phyloP scores from a whole-genome alignment of 106 monocot species.

The Dendrobium huoshanense region DNA sequence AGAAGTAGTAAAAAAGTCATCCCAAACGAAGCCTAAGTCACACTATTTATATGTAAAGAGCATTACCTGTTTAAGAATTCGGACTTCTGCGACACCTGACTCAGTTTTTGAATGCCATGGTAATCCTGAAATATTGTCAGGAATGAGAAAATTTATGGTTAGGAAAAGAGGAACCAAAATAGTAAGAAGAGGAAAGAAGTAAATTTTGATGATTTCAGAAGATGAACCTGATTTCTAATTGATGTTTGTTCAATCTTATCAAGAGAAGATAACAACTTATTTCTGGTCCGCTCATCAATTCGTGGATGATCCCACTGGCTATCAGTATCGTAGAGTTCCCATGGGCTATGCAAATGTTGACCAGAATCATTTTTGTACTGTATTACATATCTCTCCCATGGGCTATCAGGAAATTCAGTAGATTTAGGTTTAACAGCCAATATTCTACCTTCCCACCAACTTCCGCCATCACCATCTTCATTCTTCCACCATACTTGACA shows the following conservation, averaged over 20 bases:
- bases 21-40: too few relatives aligned
- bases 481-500: conserved; percentile 97
- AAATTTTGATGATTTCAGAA: neutral
- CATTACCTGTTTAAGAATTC: conserved; percentile 84
- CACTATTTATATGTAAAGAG: neutral
- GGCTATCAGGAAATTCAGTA: conserved; percentile 77
- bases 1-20: too few relatives aligned
- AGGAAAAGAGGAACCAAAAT: neutral
- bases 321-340: conserved; percentile 84
- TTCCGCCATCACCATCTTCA: conserved; percentile 64
- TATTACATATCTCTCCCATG: conserved; percentile 81
- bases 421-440: conserved; percentile 66
- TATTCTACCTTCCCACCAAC: conserved; percentile 91
- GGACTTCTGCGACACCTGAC: conserved; percentile 65
- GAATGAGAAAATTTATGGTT: neutral
- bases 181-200: neutral
- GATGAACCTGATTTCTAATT: conserved; percentile 33
- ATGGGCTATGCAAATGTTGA: conserved; percentile 79
- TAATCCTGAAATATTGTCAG: conserved; percentile 42
- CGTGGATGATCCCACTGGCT: conserved; percentile 72
- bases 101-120: conserved; percentile 70
- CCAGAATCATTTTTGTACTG: conserved; percentile 80
- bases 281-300: conserved; percentile 43
- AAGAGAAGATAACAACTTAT: conserved; percentile 43
- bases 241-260: conserved; percentile 50